Evolutionary conservation across 2,329 filamentous ascomycete genomes (phyloP), one percentile per base, ranked within the genome.

Genomic region (Aspergillus uvarum): DNA sequence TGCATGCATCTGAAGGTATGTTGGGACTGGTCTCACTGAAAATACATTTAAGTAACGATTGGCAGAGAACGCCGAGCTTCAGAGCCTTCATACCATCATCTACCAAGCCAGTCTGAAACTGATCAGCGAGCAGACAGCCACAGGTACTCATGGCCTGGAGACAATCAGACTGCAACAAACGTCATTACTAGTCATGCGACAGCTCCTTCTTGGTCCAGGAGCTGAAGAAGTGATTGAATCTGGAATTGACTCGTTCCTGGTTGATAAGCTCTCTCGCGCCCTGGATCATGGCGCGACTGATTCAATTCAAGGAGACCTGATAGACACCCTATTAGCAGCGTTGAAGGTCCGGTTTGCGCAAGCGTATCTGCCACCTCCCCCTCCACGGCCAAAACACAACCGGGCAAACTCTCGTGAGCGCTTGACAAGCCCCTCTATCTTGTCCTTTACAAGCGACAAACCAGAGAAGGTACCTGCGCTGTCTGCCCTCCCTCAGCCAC

Each of bases 291-390:
- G 67, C 2, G 66, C 85, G 1, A 90, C 91, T 66, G 83, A 87
- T 31, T 87, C 87, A 55, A 83, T 94, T 1, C 92, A 96, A 69
- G 87, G 89, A 14, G 82, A 92, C 0, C 77, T 96, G 10, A 83
- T 97, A 24, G 90, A 93, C 68, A 87, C 91, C n/a, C 84, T 93
- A 3, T 86, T 90, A 67, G 87, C 87, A 51, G 83, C 89, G 3
- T 81, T 97, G 10, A 91, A 87, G 69, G 82, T 95, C 47, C 77
- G 76, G 54, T 75, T 75, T 66, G 65, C 75, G 42, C 72, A 76
- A 63, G 66, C 71, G n/a, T 68, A 76, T 64, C 63, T 75, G 56
- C 68, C 76, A 57, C 63, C 70, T 53, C 66, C 71, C 35, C 63
- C 71, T 22, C 61, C 68, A 51, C 62, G 65, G 32, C 67, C 70